Conservation (phyloP, 164 flowering plant species). For the Umbilicus rupestris region DNA sequence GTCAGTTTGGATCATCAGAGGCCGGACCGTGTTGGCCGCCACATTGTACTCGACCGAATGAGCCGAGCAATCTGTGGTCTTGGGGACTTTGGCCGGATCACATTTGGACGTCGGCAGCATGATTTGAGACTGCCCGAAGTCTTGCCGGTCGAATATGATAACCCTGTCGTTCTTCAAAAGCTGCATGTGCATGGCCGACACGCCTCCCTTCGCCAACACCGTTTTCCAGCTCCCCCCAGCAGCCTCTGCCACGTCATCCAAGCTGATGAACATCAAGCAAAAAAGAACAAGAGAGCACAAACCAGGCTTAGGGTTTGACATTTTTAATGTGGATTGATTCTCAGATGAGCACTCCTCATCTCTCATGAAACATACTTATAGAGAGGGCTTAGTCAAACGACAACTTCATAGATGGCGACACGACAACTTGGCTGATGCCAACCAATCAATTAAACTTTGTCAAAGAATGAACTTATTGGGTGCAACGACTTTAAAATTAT, state of each 20-base stretch:
- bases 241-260: background rate
- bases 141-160: constrained; percentile 70
- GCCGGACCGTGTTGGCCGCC: constrained; percentile 32
- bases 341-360: background rate
- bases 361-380: background rate
- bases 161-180: constrained; percentile 71
- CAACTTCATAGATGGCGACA: background rate
- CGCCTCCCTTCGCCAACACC: constrained; percentile 5
- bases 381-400: background rate
- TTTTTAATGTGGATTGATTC: background rate
- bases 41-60: constrained; percentile 71
- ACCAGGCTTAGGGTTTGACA: background rate
- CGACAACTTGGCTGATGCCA: background rate
- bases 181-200: constrained; percentile 69
- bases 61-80: constrained; percentile 58
- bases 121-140: constrained; percentile 64
- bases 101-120: constrained; percentile 50
- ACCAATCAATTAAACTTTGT: background rate
- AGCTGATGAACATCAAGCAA: background rate
- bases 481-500: no score
- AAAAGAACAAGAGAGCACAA: background rate
- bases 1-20: constrained; percentile 51
- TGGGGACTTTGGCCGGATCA: constrained; percentile 29
- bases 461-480: background rate
- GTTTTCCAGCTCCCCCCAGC: constrained; percentile 1